Conservation (phyloP, 257 asterid species). For the Solanum chmielewskii region DNA sequence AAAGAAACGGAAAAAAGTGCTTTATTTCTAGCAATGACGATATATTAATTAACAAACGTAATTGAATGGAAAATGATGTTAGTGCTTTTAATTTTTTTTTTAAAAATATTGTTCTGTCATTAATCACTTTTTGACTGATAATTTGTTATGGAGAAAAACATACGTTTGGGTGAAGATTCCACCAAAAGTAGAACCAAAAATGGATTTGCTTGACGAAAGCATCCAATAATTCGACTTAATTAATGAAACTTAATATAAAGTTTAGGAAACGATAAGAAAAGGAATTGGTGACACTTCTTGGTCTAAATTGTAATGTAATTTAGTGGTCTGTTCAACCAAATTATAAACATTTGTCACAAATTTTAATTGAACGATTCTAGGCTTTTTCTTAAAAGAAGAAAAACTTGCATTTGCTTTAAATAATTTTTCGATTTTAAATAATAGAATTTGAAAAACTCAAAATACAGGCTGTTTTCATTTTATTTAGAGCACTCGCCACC, state of each 20-base stretch:
- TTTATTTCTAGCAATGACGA: not conserved
- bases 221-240: not conserved
- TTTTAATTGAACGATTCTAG: not conserved
- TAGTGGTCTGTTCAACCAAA: slow-evolving; percentile 2
- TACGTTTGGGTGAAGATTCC: not conserved
- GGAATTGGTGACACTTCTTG: not conserved
- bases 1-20: not conserved
- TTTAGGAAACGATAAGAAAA: not conserved
- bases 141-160: not conserved
- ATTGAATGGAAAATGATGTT: not conserved
- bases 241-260: not conserved
- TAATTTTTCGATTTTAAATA: not conserved
- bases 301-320: not conserved
- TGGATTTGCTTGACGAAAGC: not conserved
- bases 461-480: not conserved
- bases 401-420: not conserved
- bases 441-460: not conserved
- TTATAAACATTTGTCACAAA: not conserved
- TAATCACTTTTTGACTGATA: not conserved
- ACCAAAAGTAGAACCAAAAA: not conserved
- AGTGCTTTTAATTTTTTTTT: not conserved
- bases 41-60: not conserved
- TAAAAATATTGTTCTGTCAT: not conserved
- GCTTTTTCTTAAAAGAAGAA: not conserved
- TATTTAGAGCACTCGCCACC: not conserved